Evolutionary conservation across 2,329 filamentous ascomycete genomes (phyloP).

Genomic region (Cordyceps tenuipes): DNA sequence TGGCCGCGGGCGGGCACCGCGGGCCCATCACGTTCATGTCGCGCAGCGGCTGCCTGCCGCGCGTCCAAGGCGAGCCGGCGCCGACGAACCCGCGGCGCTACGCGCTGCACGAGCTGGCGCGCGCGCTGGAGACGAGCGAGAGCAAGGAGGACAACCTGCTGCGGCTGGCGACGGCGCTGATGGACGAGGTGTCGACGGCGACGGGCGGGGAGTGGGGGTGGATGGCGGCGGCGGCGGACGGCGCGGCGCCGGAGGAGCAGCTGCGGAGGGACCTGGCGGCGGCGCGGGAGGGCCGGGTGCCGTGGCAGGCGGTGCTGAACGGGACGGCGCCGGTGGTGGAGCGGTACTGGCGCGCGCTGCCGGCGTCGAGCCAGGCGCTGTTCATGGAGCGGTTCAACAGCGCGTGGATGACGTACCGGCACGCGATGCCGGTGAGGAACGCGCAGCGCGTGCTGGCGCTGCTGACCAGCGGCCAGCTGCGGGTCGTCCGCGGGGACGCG

Average conservation of each 20-base stretch:
- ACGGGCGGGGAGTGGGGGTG: constrained; percentile 11
- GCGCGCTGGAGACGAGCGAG: neutral
- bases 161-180: neutral
- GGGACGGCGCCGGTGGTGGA: constrained; percentile 8
- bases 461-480: constrained; percentile 1
- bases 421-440: constrained; percentile 10
- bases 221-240: neutral
- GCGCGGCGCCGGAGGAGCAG: neutral
- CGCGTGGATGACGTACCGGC: constrained; percentile 10
- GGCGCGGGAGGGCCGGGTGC: neutral
- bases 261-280: constrained; percentile 4
- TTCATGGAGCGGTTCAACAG: constrained; percentile 11
- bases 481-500: neutral
- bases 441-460: neutral
- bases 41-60: constrained; percentile 6
- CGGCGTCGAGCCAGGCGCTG: neutral
- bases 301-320: constrained; percentile 8
- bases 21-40: constrained; percentile 12
- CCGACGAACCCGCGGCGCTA: constrained; percentile 6
- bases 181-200: constrained; percentile 2
- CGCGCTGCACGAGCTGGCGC: constrained; percentile 7
- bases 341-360: constrained; percentile 7
- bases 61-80: constrained; percentile 5
- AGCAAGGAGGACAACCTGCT: constrained; percentile 1
- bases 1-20: constrained; percentile 5